Conservation (phyloP, 169 alveolate species). For the Amoebophrya sp. region DNA sequence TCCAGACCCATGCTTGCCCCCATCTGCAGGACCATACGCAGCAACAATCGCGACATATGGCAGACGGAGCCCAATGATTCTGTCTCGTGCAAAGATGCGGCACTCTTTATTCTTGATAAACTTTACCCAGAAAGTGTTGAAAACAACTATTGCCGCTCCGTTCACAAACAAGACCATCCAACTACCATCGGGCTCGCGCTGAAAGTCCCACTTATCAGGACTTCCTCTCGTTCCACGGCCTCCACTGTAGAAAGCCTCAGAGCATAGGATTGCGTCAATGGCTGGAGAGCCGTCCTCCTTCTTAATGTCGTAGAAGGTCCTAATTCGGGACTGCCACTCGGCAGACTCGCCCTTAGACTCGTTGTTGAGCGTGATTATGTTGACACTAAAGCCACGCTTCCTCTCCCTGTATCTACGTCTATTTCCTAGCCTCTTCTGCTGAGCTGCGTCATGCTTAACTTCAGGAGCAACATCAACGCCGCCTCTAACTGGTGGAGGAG, state of each 20-base stretch:
- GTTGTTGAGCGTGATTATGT: background rate
- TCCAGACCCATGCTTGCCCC: background rate
- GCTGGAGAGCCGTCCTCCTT: background rate
- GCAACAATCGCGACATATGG: background rate
- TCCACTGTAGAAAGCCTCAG: background rate
- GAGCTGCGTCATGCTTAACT: too few relatives aligned
- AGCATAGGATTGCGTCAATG: background rate
- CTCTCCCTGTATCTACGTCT: too few relatives aligned
- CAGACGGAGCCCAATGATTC: background rate
- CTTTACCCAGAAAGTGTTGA: background rate
- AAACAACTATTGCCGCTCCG: background rate
- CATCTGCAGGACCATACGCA: background rate
- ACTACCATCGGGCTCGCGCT: background rate
- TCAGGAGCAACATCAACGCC: too few relatives aligned
- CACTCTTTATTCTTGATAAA: too few relatives aligned
- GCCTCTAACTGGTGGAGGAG: too few relatives aligned
- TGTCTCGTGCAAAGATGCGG: background rate
- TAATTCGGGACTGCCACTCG: background rate
- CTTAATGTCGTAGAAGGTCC: background rate
- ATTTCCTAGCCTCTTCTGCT: too few relatives aligned
- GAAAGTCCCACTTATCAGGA: background rate
- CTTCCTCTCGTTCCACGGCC: background rate
- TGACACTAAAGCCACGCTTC: background rate
- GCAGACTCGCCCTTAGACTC: background rate
- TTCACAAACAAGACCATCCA: background rate